Percentiles rank a stretch among this genome's conserved stretches.
Evolutionary conservation across 2,329 filamentous ascomycete species (phyloP).

Genomic region (Exophiala sp.): DNA sequence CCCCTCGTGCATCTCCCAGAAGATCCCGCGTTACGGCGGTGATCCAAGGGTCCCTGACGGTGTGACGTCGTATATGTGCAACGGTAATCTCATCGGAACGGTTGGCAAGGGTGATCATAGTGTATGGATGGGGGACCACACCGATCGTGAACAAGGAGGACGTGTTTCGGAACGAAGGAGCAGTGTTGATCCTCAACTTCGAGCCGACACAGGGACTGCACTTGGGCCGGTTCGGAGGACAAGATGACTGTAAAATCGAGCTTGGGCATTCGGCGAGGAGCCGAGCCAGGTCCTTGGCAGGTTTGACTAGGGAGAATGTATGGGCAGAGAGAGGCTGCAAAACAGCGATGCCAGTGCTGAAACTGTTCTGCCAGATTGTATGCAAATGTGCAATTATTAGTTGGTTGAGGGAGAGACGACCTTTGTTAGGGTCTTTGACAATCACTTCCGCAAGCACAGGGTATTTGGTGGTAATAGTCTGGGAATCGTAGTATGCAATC

Average conservation of each 20-base stretch:
- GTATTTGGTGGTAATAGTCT: constrained; percentile 61
- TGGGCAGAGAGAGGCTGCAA: constrained; percentile 72
- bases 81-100: constrained; percentile 56
- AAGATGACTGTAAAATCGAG: constrained; percentile 67
- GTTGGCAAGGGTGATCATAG: constrained; percentile 62
- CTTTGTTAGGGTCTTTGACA: constrained; percentile 51
- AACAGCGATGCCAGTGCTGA: constrained; percentile 69
- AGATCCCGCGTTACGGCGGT: constrained; percentile 62
- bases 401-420: constrained; percentile 60
- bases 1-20: constrained; percentile 57
- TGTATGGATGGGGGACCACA: constrained; percentile 87
- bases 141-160: constrained; percentile 73
- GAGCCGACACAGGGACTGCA: constrained; percentile 69
- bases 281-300: constrained; percentile 65
- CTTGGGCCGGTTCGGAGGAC: constrained; percentile 70
- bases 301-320: constrained; percentile 65
- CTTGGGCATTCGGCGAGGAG: constrained; percentile 70
- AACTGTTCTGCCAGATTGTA: constrained; percentile 73
- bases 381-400: constrained; percentile 84
- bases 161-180: constrained; percentile 63
- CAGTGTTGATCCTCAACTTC: constrained; percentile 61
- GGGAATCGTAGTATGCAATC: constrained; percentile 70
- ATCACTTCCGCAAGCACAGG: constrained; percentile 59
- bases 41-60: constrained; percentile 74
- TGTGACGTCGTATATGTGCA: constrained; percentile 60